phyloP scores from a whole-genome alignment of 208 protist genomes.

The Crithidia bombi region DNA sequence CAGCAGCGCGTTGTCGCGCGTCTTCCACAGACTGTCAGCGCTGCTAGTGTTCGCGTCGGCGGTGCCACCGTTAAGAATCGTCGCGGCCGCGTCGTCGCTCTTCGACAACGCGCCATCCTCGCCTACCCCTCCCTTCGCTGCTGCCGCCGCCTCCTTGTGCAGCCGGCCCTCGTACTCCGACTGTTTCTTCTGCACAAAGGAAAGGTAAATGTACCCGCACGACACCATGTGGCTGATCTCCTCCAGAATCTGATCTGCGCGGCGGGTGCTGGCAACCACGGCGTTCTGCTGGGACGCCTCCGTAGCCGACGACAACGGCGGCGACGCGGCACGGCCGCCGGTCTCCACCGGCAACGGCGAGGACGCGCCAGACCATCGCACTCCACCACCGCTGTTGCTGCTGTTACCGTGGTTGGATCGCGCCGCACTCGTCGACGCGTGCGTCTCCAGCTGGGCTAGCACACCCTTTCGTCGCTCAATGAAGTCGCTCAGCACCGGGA shows the following conservation, averaged over 20 bases:
- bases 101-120: not conserved
- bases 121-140: not conserved
- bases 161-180: constrained; percentile 38
- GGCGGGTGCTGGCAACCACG: constrained; percentile 55
- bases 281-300: constrained; percentile 18
- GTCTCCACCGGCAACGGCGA: not conserved
- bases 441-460: constrained; percentile 38
- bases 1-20: constrained; percentile 57
- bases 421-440: constrained; percentile 12
- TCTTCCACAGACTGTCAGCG: constrained; percentile 32
- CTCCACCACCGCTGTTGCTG: not conserved
- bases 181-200: constrained; percentile 67
- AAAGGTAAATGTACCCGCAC: constrained; percentile 84
- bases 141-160: constrained; percentile 1
- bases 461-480: constrained; percentile 63
- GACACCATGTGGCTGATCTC: constrained; percentile 88
- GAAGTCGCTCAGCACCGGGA: constrained; percentile 79
- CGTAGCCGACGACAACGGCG: not conserved
- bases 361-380: not conserved
- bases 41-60: not conserved
- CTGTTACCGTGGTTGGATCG: not conserved
- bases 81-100: not conserved
- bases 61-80: not conserved
- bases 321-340: not conserved
- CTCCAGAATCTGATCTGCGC: constrained; percentile 80